Conservation (phyloP, 495 filamentous ascomycete species). For the Diplogelasinospora grovesii region DNA sequence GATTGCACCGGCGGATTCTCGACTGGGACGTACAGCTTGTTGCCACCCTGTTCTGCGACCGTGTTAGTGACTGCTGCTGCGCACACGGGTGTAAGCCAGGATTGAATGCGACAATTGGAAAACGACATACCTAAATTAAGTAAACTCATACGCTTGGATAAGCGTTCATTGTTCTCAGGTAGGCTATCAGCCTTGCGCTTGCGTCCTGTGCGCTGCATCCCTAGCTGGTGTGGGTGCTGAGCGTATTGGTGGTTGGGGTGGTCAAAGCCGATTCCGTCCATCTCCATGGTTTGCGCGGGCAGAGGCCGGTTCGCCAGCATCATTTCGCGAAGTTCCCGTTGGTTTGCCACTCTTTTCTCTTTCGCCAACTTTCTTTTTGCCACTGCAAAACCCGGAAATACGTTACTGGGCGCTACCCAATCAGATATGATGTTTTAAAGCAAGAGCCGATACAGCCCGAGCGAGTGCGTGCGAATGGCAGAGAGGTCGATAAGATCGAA, state of each 20-base stretch:
- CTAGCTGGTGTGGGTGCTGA: conserved; percentile 6
- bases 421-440: no score
- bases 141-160: conserved; percentile 73
- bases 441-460: conserved; percentile 12
- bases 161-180: conserved; percentile 44
- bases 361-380: conserved; percentile 4
- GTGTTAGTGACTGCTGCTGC: no score
- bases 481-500: conserved; percentile 1
- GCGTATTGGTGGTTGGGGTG: conserved; percentile 4
- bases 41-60: conserved; percentile 44
- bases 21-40: conserved; percentile 51
- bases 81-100: conserved; percentile 11
- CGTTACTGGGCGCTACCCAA: conserved; percentile 6
- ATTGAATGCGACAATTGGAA: conserved; percentile 1
- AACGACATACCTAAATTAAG: conserved; percentile 69
- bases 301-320: conserved; percentile 12
- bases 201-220: conserved; percentile 21
- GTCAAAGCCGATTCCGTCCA: conserved; percentile 16
- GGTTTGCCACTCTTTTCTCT: no score
- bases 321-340: no score
- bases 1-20: conserved; percentile 28
- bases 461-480: conserved; percentile 1
- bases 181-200: conserved; percentile 49
- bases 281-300: conserved; percentile 3
- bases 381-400: conserved; percentile 8